phyloP scores from a whole-genome alignment of 1,139 yeast genomes.

The Candida glucosophila region DNA sequence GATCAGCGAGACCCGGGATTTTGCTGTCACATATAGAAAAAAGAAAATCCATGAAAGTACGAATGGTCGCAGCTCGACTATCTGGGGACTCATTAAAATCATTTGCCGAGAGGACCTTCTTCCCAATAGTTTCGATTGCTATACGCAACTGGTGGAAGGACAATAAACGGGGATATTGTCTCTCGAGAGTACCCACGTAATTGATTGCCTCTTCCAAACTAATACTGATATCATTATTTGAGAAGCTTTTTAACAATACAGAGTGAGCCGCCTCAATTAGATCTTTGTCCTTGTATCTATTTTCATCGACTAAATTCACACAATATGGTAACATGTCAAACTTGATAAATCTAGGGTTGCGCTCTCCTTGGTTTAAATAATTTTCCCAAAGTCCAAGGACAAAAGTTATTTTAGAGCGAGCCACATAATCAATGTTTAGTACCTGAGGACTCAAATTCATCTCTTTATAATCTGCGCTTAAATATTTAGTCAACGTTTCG shows the following conservation, averaged over 20 bases:
- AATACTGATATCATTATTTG: constrained; percentile 12
- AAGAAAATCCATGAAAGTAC: constrained; percentile 35
- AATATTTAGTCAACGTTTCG: constrained; percentile 28
- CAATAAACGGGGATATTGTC: constrained; percentile 50
- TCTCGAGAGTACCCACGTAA: constrained; percentile 23
- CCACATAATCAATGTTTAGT: constrained; percentile 23
- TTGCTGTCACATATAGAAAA: constrained; percentile 27
- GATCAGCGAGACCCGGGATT: constrained; percentile 18
- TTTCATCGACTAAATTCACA: constrained; percentile 30
- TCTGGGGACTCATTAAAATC: constrained; percentile 13
- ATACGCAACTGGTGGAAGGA: constrained; percentile 51
- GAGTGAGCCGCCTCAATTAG: constrained; percentile 63
- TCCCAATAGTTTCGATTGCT: constrained; percentile 52
- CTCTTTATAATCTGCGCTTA: constrained; percentile 33
- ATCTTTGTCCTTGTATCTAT: constrained; percentile 19
- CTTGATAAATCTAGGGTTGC: constrained; percentile 17
- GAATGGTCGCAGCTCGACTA: too few relatives aligned
- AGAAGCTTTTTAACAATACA: constrained; percentile 44
- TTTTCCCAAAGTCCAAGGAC: constrained; percentile 54
- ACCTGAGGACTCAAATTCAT: constrained; percentile 28
- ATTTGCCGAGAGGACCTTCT: constrained; percentile 32
- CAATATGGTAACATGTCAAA: constrained; percentile 35
- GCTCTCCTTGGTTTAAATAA: constrained; percentile 30
- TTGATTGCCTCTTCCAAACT: constrained; percentile 24
- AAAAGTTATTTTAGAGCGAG: constrained; percentile 45